Percentiles rank a stretch among this genome's conserved stretches.
Conservation (phyloP, 1,284 basidiomycete species). For the Thecaphora frezii region DNA sequence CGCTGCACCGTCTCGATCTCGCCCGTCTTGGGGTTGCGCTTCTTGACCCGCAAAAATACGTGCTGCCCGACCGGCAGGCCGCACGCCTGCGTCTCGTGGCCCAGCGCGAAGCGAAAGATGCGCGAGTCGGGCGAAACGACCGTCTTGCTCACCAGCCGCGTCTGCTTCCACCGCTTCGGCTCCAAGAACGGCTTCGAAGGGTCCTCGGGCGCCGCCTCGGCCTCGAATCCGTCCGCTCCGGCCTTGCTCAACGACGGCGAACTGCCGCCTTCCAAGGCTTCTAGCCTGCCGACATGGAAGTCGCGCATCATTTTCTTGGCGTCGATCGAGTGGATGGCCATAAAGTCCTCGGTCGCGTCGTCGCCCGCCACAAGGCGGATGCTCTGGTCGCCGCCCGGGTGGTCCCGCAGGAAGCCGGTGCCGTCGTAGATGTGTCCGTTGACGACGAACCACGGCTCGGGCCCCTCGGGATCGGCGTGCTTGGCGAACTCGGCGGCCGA, state of each 20-base stretch:
- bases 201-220: constrained; percentile 48
- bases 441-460: constrained; percentile 69
- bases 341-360: constrained; percentile 70
- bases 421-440: constrained; percentile 66
- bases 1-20: constrained; percentile 65
- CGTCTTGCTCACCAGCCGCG: constrained; percentile 62
- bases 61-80: constrained; percentile 71
- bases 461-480: constrained; percentile 60
- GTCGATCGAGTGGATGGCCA: constrained; percentile 66
- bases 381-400: constrained; percentile 69
- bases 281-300: constrained; percentile 55
- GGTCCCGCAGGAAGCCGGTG: constrained; percentile 66
- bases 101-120: constrained; percentile 66
- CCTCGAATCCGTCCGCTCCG: no score
- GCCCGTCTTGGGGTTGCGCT: constrained; percentile 58
- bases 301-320: constrained; percentile 64
- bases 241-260: not conserved
- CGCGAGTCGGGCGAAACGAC: constrained; percentile 65
- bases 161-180: constrained; percentile 65
- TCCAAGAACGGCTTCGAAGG: constrained; percentile 62
- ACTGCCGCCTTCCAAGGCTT: constrained; percentile 1
- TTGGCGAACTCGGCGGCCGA: constrained; percentile 64
- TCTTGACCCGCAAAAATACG: constrained; percentile 60
- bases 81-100: constrained; percentile 62
- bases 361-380: constrained; percentile 68